Evolutionary conservation across 2,329 filamentous ascomycete species (phyloP).

Genomic region (Pseudonectria foliicola): DNA sequence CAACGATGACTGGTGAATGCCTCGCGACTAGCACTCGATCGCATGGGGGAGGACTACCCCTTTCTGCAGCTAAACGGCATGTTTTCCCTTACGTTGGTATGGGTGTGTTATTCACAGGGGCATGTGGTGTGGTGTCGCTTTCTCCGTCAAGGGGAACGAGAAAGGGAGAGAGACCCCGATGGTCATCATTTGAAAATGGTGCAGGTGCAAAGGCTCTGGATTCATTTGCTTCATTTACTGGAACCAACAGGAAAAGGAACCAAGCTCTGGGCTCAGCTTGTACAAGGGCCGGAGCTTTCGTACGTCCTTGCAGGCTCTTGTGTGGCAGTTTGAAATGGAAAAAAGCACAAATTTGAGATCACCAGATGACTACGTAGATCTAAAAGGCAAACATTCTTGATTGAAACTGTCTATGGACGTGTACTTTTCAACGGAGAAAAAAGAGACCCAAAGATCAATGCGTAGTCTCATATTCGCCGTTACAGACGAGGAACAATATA

Average conservation of each 20-base stretch:
- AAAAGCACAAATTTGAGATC: too few relatives aligned
- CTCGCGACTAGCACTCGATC: slow-evolving; percentile 3
- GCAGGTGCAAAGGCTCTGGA: too few relatives aligned
- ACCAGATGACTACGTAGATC: too few relatives aligned
- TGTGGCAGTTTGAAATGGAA: background rate
- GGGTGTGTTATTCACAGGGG: slow-evolving; percentile 2
- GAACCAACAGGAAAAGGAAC: slow-evolving; percentile 9
- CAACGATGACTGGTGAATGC: slow-evolving; percentile 62
- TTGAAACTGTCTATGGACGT: too few relatives aligned
- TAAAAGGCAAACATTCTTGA: too few relatives aligned
- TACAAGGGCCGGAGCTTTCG: slow-evolving; percentile 12
- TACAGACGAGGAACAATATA: slow-evolving; percentile 6
- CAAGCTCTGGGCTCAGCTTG: slow-evolving; percentile 12
- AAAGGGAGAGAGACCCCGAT: too few relatives aligned
- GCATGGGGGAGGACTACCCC: slow-evolving; percentile 4
- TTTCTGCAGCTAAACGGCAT: slow-evolving; percentile 1
- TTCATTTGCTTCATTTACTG: slow-evolving; percentile 1
- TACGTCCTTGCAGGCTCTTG: slow-evolving; percentile 1
- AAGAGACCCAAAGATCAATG: too few relatives aligned
- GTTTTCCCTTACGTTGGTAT: slow-evolving; percentile 7
- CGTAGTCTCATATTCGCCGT: too few relatives aligned
- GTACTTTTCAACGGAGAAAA: too few relatives aligned
- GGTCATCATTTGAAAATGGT: too few relatives aligned
- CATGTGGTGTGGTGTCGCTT: too few relatives aligned
- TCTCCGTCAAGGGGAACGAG: too few relatives aligned